These are phyloP conservation scores for Tremella yokohamensis DNA, from an alignment of 768 basidiomycete species.

Conservation along the genomic window DNA sequence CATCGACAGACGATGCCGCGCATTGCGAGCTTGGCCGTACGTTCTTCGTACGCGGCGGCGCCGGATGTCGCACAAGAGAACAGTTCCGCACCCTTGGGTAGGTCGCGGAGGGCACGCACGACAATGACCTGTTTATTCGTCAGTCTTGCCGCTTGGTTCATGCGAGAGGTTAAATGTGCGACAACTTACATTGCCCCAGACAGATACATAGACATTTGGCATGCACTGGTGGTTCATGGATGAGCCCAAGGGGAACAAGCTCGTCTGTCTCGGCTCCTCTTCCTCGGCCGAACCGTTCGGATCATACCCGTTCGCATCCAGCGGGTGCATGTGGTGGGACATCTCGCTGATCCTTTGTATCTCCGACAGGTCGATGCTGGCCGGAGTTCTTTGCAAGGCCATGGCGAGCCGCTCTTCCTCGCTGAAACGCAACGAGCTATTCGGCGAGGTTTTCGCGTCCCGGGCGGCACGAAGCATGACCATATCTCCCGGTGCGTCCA, in stretches of 20 bases:
- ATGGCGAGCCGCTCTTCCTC: background rate
- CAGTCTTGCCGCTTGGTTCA: background rate
- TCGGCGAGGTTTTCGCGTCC: background rate
- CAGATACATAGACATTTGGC: slow-evolving; percentile 1
- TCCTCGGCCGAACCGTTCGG: background rate
- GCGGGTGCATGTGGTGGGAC: slow-evolving; percentile 2
- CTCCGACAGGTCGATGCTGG: background rate
- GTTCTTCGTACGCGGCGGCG: background rate
- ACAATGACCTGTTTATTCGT: slow-evolving; percentile 3
- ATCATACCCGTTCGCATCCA: no score
- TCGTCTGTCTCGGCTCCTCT: background rate
- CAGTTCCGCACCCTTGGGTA: slow-evolving; percentile 1
- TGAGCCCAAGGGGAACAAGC: slow-evolving; percentile 1
- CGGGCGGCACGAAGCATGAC: background rate
- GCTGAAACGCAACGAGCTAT: background rate
- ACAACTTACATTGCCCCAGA: slow-evolving; percentile 8
- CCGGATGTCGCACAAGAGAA: background rate
- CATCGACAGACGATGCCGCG: slow-evolving; percentile 6
- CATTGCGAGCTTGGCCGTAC: background rate
- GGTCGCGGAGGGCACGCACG: slow-evolving; percentile 7
- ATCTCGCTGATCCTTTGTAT: slow-evolving; percentile 8
- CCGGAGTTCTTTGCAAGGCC: background rate
- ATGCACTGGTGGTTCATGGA: slow-evolving; percentile 11
- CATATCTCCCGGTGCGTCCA: slow-evolving; percentile 5
- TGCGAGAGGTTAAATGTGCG: no score